phyloP scores from a whole-genome alignment of 1,284 basidiomycete species.

The Mixia osmundae region DNA sequence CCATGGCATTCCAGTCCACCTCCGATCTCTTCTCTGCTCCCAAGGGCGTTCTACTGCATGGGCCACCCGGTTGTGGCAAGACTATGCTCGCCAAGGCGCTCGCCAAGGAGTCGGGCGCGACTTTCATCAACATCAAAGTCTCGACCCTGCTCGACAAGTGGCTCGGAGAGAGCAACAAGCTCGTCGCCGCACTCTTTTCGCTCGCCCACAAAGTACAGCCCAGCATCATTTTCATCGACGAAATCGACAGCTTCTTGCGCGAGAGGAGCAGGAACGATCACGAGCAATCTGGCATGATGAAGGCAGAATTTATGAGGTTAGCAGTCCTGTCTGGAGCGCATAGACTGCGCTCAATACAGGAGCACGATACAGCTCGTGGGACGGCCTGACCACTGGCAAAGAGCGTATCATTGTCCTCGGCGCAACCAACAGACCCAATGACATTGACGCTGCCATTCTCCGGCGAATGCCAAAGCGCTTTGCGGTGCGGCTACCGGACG shows the following conservation, averaged over 20 bases:
- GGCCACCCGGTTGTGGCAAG: conserved; percentile 25
- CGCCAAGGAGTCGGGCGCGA: conserved; percentile 71
- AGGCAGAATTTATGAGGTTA: conserved; percentile 97
- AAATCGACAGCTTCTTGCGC: conserved; percentile 70
- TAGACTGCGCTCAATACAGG: not conserved
- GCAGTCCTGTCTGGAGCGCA: conserved; percentile 19
- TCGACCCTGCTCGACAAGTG: conserved; percentile 34
- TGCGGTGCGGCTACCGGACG: conserved; percentile 57
- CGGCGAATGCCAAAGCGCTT: conserved; percentile 81
- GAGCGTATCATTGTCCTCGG: conserved; percentile 71
- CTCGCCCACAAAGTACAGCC: conserved; percentile 52
- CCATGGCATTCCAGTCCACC: conserved; percentile 50
- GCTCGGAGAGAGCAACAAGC: conserved; percentile 97
- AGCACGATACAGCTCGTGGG: conserved; percentile 48
- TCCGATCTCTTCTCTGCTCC: conserved; percentile 34
- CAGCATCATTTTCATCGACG: conserved; percentile 57
- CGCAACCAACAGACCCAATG: conserved; percentile 81
- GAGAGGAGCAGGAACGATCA: conserved; percentile 72
- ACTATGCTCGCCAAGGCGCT: conserved; percentile 32
- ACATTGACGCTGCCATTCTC: conserved; percentile 60
- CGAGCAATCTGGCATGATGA: conserved; percentile 77
- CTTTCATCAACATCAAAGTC: conserved; percentile 39
- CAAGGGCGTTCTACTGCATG: conserved; percentile 29
- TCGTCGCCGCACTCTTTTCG: conserved; percentile 58
- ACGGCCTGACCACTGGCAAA: conserved; percentile 64